A percentile compares a stretch with the other conserved stretches of the same genome.
Evolutionary conservation across 2,329 filamentous ascomycete species (phyloP).

Genomic region (Graphiopsis chlorocephala): DNA sequence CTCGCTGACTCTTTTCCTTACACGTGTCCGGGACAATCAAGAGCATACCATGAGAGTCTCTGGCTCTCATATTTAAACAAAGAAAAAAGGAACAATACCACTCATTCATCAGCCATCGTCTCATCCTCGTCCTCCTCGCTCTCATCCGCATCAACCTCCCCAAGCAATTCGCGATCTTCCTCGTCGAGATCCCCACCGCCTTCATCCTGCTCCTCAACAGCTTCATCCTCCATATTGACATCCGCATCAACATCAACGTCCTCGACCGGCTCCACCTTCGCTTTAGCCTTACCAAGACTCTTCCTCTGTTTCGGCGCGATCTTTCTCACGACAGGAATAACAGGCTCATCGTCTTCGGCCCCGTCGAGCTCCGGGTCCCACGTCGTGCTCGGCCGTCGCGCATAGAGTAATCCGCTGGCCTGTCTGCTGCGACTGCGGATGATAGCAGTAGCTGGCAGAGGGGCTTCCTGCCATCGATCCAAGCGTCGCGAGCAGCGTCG

Average conservation of each 20-base stretch:
- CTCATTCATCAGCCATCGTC: slow-evolving; percentile 11
- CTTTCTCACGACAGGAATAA: neutral
- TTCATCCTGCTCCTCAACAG: slow-evolving; percentile 20
- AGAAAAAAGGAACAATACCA: neutral
- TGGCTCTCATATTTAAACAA: neutral
- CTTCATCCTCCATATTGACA: slow-evolving; percentile 18
- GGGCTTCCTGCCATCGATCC: slow-evolving; percentile 61
- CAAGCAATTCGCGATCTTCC: slow-evolving; percentile 38
- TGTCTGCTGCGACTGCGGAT: slow-evolving; percentile 26
- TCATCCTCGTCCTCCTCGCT: slow-evolving; percentile 35
- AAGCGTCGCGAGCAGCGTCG: slow-evolving; percentile 63
- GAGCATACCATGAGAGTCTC: too few relatives aligned
- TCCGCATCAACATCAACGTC: slow-evolving; percentile 10
- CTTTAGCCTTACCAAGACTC: slow-evolving; percentile 10
- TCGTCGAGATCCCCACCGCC: slow-evolving; percentile 32
- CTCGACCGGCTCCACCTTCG: slow-evolving; percentile 8
- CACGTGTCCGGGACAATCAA: too few relatives aligned
- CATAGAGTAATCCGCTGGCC: slow-evolving; percentile 8
- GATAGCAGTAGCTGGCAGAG: slow-evolving; percentile 30
- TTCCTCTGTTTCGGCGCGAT: slow-evolving; percentile 12
- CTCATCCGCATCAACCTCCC: slow-evolving; percentile 36
- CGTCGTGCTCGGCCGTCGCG: neutral
- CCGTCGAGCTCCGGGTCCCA: neutral
- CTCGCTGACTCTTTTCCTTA: too few relatives aligned
- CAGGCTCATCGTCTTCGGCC: slow-evolving; percentile 1